Evolutionary conservation across 352 stramenopile genomes (phyloP).

Genomic region (Phytophthora macrochlamydospora): DNA sequence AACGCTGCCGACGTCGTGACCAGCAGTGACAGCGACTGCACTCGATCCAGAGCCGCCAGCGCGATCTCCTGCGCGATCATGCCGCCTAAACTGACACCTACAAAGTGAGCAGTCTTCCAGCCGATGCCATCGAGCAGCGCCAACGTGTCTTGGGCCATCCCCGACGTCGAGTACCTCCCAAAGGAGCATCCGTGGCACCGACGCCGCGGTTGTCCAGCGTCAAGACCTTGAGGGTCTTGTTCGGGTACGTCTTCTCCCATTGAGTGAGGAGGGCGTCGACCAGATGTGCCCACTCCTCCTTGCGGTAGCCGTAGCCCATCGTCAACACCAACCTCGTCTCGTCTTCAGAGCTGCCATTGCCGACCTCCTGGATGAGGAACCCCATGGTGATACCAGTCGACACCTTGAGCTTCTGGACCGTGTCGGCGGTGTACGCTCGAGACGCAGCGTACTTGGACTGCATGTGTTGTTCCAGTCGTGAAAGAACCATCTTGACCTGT

Average conservation of each 20-base stretch:
- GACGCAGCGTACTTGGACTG: constrained; percentile 39
- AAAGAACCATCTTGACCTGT: constrained; percentile 20
- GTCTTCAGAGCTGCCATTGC: neutral
- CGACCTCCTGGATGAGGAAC: constrained; percentile 42
- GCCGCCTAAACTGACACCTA: constrained; percentile 68
- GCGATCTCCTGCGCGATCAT: constrained; percentile 77
- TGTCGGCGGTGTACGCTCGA: constrained; percentile 26
- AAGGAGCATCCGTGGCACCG: constrained; percentile 45
- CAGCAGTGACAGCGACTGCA: constrained; percentile 64
- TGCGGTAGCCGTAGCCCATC: constrained; percentile 48
- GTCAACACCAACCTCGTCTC: constrained; percentile 45
- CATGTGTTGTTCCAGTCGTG: constrained; percentile 50
- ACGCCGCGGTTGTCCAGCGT: constrained; percentile 69
- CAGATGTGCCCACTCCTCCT: constrained; percentile 47
- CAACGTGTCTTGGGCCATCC: constrained; percentile 68
- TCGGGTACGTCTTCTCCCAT: constrained; percentile 17
- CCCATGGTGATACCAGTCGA: constrained; percentile 51
- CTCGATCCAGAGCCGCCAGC: constrained; percentile 40
- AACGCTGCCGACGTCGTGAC: constrained; percentile 65
- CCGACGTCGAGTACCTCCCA: constrained; percentile 59
- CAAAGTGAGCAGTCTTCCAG: constrained; percentile 58
- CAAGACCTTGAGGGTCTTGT: constrained; percentile 46
- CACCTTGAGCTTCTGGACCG: constrained; percentile 37
- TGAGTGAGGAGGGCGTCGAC: constrained; percentile 39
- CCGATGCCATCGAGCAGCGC: constrained; percentile 58